Evolutionary conservation across 2,329 filamentous ascomycete species (phyloP).

Genomic region (Helotiales sp.): DNA sequence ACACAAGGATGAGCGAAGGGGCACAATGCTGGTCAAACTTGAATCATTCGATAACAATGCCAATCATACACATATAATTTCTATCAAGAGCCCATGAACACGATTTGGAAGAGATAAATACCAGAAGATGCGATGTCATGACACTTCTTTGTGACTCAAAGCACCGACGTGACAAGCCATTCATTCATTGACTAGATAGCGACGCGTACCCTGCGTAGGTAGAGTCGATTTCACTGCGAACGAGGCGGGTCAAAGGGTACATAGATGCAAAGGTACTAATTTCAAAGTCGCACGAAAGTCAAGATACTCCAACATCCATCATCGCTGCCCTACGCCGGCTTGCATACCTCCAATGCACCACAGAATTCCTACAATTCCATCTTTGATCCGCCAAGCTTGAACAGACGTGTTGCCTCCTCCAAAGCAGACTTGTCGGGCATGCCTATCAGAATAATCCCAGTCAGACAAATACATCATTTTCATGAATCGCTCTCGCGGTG

Average conservation of each 20-base stretch:
- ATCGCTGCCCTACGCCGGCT: not conserved
- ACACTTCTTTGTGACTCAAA: too few relatives aligned
- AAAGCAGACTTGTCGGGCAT: constrained; percentile 30
- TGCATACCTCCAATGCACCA: not conserved
- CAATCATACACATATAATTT: too few relatives aligned
- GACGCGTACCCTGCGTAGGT: too few relatives aligned
- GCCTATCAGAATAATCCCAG: constrained; percentile 14
- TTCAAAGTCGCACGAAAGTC: not conserved
- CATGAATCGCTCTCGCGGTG: not conserved
- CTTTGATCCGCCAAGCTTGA: constrained; percentile 25
- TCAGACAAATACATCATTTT: not conserved
- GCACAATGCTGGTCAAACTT: too few relatives aligned
- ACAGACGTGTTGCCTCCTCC: constrained; percentile 25
- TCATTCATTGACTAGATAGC: too few relatives aligned
- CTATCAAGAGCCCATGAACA: too few relatives aligned
- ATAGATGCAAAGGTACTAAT: not conserved
- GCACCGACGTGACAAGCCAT: too few relatives aligned
- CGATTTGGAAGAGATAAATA: too few relatives aligned
- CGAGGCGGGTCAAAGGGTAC: not conserved
- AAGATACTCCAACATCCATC: not conserved
- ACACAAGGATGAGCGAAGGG: too few relatives aligned
- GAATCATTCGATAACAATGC: too few relatives aligned
- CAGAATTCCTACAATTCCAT: constrained; percentile 13
- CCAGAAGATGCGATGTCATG: too few relatives aligned
- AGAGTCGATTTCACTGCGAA: too few relatives aligned